Percentiles rank a stretch among this genome's conserved stretches.
These are phyloP conservation scores for Citrus trifoliata DNA, from an alignment of 345 rosid genomes.

Conservation along the genomic window DNA sequence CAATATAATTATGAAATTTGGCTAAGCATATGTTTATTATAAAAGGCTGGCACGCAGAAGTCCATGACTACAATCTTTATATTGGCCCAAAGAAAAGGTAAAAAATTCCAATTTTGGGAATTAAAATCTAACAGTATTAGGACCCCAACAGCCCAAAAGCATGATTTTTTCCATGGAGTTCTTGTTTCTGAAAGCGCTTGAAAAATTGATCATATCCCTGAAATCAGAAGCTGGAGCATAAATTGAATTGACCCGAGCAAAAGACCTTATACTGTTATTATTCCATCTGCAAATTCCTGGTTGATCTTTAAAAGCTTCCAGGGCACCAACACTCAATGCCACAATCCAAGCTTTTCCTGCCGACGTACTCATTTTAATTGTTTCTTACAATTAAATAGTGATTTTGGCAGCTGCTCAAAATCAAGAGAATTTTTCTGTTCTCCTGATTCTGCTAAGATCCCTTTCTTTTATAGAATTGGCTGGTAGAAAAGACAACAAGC, in stretches of 20 bases:
- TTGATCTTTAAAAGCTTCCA: conserved; percentile 48
- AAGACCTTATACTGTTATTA: conserved; percentile 26
- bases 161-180: conserved; percentile 32
- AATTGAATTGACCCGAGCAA: conserved; percentile 30
- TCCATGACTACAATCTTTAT: background rate
- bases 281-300: conserved; percentile 45
- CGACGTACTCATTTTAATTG: background rate
- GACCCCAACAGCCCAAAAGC: conserved; percentile 47
- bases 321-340: conserved; percentile 41
- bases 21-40: too few relatives aligned
- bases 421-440: background rate
- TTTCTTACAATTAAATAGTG: too few relatives aligned
- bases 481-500: background rate
- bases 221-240: conserved; percentile 7
- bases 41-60: too few relatives aligned
- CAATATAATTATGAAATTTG: too few relatives aligned
- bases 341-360: conserved; percentile 40
- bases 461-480: background rate
- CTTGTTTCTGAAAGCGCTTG: conserved; percentile 6
- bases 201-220: background rate
- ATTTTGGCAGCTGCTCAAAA: background rate
- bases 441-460: background rate
- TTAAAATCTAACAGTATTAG: conserved; percentile 9
- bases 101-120: background rate
- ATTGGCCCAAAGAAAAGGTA: background rate